Evolutionary conservation across 2,329 filamentous ascomycete genomes (phyloP).

Genomic region (Pseudogymnoascus verrucosus): DNA sequence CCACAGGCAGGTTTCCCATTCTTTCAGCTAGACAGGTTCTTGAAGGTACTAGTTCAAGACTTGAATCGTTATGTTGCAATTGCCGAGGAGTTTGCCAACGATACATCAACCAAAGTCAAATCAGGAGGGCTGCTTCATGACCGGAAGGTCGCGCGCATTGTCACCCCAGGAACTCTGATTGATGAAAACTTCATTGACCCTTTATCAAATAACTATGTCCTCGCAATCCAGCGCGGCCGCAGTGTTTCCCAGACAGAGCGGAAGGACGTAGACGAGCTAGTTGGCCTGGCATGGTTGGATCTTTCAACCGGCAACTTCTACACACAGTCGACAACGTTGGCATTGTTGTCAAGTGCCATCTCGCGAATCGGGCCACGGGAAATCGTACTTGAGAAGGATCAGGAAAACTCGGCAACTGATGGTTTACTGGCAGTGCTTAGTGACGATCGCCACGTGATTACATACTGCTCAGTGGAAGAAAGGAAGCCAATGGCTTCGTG

Average conservation of each 20-base stretch:
- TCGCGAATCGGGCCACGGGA: constrained; percentile 79
- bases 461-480: constrained; percentile 50
- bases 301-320: constrained; percentile 91
- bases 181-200: constrained; percentile 97
- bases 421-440: constrained; percentile 59
- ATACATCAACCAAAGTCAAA: constrained; percentile 60
- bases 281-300: constrained; percentile 90
- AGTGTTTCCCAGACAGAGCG: constrained; percentile 4
- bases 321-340: constrained; percentile 66
- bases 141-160: constrained; percentile 73
- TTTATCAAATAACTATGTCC: constrained; percentile 84
- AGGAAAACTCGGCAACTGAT: constrained; percentile 47
- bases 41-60: constrained; percentile 90
- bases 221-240: constrained; percentile 61
- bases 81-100: constrained; percentile 82
- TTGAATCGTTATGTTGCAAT: constrained; percentile 86
- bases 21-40: constrained; percentile 83
- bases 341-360: constrained; percentile 68
- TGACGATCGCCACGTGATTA: constrained; percentile 68
- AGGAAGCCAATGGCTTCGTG: constrained; percentile 44
- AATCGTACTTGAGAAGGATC: constrained; percentile 67
- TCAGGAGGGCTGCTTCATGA: constrained; percentile 76
- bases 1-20: constrained; percentile 80
- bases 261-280: constrained; percentile 25
- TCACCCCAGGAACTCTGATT: constrained; percentile 91